phyloP scores from a whole-genome alignment of 2,329 filamentous ascomycete genomes.

The Rutstroemia sydowiana region DNA sequence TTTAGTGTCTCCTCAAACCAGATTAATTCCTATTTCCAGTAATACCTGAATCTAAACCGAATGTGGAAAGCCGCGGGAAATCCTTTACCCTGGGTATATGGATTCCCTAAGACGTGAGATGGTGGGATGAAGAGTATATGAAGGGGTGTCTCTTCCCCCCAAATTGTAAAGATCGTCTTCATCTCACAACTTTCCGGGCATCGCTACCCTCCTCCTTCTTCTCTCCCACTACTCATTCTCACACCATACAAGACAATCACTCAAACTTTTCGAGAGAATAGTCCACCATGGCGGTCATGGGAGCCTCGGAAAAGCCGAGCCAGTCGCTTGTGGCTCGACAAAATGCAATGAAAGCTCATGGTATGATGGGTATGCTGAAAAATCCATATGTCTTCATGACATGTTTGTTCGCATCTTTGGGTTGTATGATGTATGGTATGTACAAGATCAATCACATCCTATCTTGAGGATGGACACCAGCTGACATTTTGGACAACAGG shows the following conservation, averaged over 20 bases:
- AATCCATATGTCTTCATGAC: slow-evolving; percentile 36
- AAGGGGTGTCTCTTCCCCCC: background rate
- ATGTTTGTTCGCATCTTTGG: slow-evolving; percentile 28
- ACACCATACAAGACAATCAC: background rate
- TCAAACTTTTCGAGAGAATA: background rate
- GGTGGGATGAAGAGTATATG: background rate
- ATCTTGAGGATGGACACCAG: background rate
- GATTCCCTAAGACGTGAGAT: no score
- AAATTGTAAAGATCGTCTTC: background rate
- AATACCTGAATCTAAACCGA: background rate
- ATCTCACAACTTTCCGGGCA: background rate
- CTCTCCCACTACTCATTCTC: background rate
- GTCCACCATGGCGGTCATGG: slow-evolving; percentile 2
- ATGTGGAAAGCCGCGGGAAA: background rate
- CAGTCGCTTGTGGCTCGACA: slow-evolving; percentile 34
- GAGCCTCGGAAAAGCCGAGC: background rate
- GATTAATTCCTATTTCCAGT: no score
- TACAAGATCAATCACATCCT: background rate
- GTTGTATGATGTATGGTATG: slow-evolving; percentile 27
- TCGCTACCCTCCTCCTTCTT: background rate
- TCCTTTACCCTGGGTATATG: background rate
- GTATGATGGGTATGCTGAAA: slow-evolving; percentile 33
- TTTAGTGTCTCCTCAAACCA: no score
- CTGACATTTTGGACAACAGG: background rate
- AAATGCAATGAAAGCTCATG: slow-evolving; percentile 34